These are phyloP conservation scores for Phragmites australis DNA, from an alignment of 176 grass and related monocot species.

Conservation along the genomic window DNA sequence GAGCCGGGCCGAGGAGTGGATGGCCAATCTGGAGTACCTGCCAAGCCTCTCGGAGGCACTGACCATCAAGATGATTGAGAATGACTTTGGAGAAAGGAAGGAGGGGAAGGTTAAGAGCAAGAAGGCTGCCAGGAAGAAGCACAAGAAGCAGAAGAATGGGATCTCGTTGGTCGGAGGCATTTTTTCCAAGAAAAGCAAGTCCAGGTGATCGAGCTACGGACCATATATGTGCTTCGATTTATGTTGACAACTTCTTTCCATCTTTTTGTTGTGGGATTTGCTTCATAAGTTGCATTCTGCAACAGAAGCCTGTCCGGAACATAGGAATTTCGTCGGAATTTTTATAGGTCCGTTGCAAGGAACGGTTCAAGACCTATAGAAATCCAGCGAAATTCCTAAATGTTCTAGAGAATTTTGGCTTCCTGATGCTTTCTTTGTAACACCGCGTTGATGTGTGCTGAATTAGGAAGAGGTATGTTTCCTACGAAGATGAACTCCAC, in stretches of 20 bases:
- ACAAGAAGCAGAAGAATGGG: conserved; percentile 29
- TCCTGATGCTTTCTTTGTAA: not conserved
- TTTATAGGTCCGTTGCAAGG: not conserved
- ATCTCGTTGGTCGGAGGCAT: conserved; percentile 39
- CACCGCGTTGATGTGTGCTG: not conserved
- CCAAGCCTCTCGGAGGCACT: conserved; percentile 58
- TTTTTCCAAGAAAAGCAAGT: conserved; percentile 50
- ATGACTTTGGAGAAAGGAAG: conserved; percentile 36
- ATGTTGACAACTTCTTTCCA: not conserved
- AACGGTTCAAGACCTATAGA: not conserved
- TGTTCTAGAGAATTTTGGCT: not conserved
- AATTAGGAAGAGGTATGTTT: not conserved
- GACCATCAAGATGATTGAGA: conserved; percentile 54
- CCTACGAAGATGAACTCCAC: not conserved
- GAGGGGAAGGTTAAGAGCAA: conserved; percentile 22
- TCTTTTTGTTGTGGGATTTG: not conserved
- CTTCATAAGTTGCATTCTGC: conserved; percentile 39
- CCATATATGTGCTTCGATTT: not conserved
- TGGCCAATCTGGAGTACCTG: conserved; percentile 55
- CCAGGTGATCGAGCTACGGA: conserved; percentile 28
- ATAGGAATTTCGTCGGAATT: conserved; percentile 23
- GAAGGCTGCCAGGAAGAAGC: conserved; percentile 9
- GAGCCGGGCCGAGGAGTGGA: conserved; percentile 50
- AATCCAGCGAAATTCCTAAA: conserved; percentile 29
- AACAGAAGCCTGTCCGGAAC: not conserved